Percentiles rank a stretch among this genome's conserved stretches.
Evolutionary conservation across 495 filamentous ascomycete species (phyloP).

Genomic region (Haplographium delicatum): DNA sequence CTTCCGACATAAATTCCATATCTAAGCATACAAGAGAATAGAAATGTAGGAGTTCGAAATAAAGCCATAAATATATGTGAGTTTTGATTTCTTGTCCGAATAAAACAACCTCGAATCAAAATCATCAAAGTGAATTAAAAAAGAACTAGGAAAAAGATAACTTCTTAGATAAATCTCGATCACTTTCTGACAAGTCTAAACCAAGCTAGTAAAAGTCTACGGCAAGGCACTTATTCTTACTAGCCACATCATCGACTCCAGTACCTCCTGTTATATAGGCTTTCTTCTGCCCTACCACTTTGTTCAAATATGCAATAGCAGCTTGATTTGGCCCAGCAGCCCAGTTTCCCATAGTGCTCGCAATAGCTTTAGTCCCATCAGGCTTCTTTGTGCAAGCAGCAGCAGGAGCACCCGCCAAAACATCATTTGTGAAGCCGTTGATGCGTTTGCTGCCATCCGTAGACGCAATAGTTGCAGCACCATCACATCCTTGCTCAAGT

Average conservation of each 20-base stretch:
- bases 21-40: no score
- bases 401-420: conserved; percentile 31
- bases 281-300: conserved; percentile 30
- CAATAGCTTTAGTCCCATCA: conserved; percentile 30
- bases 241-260: conserved; percentile 34
- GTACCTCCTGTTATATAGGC: conserved; percentile 38
- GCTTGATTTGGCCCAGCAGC: conserved; percentile 34
- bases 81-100: no score
- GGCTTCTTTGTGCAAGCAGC: conserved; percentile 30
- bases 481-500: conserved; percentile 39
- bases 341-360: conserved; percentile 39
- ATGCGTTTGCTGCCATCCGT: conserved; percentile 32
- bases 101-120: no score
- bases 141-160: no score
- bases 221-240: conserved; percentile 33
- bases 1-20: no score
- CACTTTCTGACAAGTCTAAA: no score
- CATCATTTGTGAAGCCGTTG: conserved; percentile 33
- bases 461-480: conserved; percentile 34
- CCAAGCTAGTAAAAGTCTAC: conserved; percentile 38
- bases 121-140: no score
- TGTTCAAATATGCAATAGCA: conserved; percentile 34
- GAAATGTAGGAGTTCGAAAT: no score
- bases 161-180: no score
- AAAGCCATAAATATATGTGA: no score